phyloP scores from a whole-genome alignment of 2,329 filamentous ascomycete genomes.

The Hypoxylon sp. region DNA sequence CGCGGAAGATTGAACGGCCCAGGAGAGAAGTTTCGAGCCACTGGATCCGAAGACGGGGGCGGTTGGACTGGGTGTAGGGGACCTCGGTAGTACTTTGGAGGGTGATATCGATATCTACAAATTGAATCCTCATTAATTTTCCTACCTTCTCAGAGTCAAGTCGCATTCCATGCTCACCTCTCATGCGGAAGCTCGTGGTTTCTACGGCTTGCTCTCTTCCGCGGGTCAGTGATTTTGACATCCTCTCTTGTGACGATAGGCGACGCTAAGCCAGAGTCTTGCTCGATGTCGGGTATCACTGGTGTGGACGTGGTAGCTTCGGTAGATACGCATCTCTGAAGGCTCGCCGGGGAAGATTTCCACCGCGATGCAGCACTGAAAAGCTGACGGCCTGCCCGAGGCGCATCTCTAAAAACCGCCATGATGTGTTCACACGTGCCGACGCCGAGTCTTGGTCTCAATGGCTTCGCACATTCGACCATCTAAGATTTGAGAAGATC shows the following conservation, averaged over 20 bases:
- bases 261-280: conserved; percentile 64
- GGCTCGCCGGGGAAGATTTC: conserved; percentile 43
- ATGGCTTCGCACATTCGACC: conserved; percentile 28
- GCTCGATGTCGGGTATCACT: conserved; percentile 65
- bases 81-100: conserved; percentile 94
- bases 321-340: conserved; percentile 65
- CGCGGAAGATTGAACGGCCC: conserved; percentile 92
- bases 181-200: conserved; percentile 47
- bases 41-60: conserved; percentile 86
- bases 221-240: conserved; percentile 63
- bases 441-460: conserved; percentile 19
- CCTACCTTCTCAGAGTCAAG: background rate
- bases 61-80: conserved; percentile 94
- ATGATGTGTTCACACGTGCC: conserved; percentile 37
- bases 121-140: conserved; percentile 23
- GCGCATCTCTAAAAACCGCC: conserved; percentile 51
- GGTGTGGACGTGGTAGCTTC: conserved; percentile 56
- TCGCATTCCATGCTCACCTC: conserved; percentile 42
- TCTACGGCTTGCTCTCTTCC: conserved; percentile 58
- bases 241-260: conserved; percentile 57
- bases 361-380: conserved; percentile 46
- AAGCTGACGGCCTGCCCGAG: conserved; percentile 51
- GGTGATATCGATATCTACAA: conserved; percentile 90
- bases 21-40: conserved; percentile 88
- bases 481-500: conserved; percentile 17